Conservation (phyloP, 2,329 filamentous ascomycete species). For the Chaetomiaceae sp. region DNA sequence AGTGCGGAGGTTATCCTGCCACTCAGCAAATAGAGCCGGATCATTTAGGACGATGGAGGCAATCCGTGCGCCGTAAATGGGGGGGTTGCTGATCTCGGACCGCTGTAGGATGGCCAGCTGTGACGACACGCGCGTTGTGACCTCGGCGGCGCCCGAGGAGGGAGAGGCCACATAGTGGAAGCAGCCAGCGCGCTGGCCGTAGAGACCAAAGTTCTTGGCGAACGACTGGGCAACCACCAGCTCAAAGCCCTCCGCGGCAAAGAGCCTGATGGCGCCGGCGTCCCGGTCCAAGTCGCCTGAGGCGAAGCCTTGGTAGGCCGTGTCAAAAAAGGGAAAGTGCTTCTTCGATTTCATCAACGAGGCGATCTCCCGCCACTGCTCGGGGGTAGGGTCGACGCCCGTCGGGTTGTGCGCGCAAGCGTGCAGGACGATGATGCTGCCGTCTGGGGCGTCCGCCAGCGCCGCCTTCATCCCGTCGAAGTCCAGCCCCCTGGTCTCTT, state of each 20-base stretch:
- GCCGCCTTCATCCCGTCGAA: slow-evolving; percentile 80
- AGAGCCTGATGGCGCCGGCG: slow-evolving; percentile 90
- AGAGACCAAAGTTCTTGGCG: slow-evolving; percentile 97
- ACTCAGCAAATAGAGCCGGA: slow-evolving; percentile 73
- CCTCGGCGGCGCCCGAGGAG: slow-evolving; percentile 57
- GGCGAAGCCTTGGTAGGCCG: slow-evolving; percentile 95
- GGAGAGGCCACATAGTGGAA: slow-evolving; percentile 89
- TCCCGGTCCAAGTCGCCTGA: slow-evolving; percentile 83
- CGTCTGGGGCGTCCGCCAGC: slow-evolving; percentile 66
- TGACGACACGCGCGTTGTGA: slow-evolving; percentile 66
- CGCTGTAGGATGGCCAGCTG: slow-evolving; percentile 93
- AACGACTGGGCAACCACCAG: slow-evolving; percentile 88
- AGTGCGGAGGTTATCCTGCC: slow-evolving; percentile 84
- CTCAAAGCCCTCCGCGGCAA: slow-evolving; percentile 86
- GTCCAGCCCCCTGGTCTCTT: slow-evolving; percentile 84
- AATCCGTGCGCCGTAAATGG: slow-evolving; percentile 88
- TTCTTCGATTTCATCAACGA: slow-evolving; percentile 67
- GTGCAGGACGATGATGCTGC: slow-evolving; percentile 85
- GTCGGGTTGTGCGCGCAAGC: slow-evolving; percentile 98
- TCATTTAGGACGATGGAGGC: slow-evolving; percentile 83
- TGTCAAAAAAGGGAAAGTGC: slow-evolving; percentile 98
- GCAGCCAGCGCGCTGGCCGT: slow-evolving; percentile 91
- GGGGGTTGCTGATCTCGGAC: slow-evolving; percentile 95
- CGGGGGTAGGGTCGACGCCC: slow-evolving; percentile 86
- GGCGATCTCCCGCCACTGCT: slow-evolving; percentile 92